Base-by-base conservation (phyloP, 139 green algal species). In the Picochlorum sp. region DNA sequence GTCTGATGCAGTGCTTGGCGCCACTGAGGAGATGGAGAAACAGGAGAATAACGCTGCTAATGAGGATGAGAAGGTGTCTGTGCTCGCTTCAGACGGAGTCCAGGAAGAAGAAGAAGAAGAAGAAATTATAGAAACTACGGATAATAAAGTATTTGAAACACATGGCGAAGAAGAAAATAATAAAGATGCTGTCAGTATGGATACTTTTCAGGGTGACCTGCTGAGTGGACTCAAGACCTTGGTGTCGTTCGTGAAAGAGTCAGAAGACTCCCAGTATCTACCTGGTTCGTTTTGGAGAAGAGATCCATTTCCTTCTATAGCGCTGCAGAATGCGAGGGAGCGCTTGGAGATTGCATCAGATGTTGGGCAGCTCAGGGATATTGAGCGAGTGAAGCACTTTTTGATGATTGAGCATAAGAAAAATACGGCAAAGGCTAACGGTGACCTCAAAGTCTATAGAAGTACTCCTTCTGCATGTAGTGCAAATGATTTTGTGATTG, bases 401-500 rank as follows among this genome's bases (percentile, higher is more conserved):
- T 13, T 54, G 6, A 26, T 13, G 18, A 26, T 54, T 54, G 34
- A 41, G 34, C 34, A 41, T 13, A 9, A 11, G 6, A 41, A 41
- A 41, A 41, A 14, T 41, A 41, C 8, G 34, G 34, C 34, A 2
- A 41, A 41, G 34, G 34, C 8, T 41, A 13, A 9, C 7, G 34
- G 34, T 4, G 34, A 41, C 1, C 9, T 41, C 5, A 41, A 41
- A 11, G 34, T 41, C 34, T 41, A 14, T 41, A 41, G 15, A 54
- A 26, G 8, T 9, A 54, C 8, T 26, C 47, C n/a, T 54, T 14
- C 16, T 24, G 10, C 47, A 20, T 54, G n/a, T 20, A 26, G 47
- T 13, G 47, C 11, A 54, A 21, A 54, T 54, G 47, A 54, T 54
- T 54, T 37, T 24, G 80, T 91, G 28, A 71, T 94, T 49, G 52